phyloP scores from a whole-genome alignment of 2,329 filamentous ascomycete genomes.

The Alternaria angustiovoidea region DNA sequence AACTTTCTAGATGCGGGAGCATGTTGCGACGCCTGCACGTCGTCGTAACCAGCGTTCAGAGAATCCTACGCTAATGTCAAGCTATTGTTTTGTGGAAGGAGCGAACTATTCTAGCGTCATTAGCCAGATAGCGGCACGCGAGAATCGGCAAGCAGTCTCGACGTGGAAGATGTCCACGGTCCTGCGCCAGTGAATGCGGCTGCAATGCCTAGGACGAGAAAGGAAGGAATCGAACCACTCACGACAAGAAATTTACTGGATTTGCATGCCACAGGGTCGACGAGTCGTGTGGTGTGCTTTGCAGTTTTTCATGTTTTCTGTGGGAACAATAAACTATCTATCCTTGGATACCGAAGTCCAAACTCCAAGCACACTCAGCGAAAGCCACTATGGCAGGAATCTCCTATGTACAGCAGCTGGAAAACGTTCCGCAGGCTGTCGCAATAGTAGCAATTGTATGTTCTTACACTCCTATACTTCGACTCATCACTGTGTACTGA shows the following conservation, averaged over 20 bases:
- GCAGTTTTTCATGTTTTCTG: neutral
- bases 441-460: neutral
- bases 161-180: neutral
- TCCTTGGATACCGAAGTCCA: neutral
- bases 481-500: neutral
- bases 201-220: neutral
- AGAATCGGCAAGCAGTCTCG: neutral
- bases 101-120: neutral
- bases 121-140: neutral
- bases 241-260: neutral
- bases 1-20: conserved; percentile 4
- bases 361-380: neutral
- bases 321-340: neutral
- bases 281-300: neutral
- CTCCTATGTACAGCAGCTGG: neutral
- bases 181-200: neutral
- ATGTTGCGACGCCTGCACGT: conserved; percentile 15
- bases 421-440: neutral
- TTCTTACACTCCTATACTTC: neutral
- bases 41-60: conserved; percentile 4
- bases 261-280: neutral
- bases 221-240: neutral
- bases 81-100: neutral
- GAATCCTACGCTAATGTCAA: neutral
- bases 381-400: neutral